A percentile compares a stretch with the other conserved stretches of the same genome.
These are phyloP conservation scores for Xylaria sp. DNA, from an alignment of 2,329 filamentous ascomycete species.

Conservation along the genomic window DNA sequence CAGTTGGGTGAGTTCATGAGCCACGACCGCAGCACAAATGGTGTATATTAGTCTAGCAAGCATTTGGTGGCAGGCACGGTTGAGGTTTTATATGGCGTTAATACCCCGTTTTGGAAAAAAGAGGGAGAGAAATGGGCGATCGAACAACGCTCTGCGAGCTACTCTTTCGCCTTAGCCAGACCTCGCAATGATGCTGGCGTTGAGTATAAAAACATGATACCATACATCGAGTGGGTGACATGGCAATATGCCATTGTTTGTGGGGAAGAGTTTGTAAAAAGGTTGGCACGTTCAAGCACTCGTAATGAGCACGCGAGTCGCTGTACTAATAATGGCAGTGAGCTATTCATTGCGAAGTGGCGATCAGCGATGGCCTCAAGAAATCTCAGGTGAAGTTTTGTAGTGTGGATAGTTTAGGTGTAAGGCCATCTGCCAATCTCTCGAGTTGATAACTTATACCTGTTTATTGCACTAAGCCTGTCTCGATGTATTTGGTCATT, in stretches of 20 bases:
- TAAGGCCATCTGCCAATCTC: background rate
- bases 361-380: background rate
- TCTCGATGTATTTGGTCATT: background rate
- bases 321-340: background rate
- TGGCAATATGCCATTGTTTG: background rate
- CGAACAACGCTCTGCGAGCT: background rate
- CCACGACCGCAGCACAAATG: constrained; percentile 45
- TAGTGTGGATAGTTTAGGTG: background rate
- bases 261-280: background rate
- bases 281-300: background rate
- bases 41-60: constrained; percentile 45
- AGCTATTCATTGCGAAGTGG: background rate
- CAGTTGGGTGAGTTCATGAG: constrained; percentile 62
- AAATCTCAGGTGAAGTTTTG: background rate
- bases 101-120: constrained; percentile 44
- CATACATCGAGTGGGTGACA: background rate
- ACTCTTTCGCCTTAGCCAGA: background rate
- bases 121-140: constrained; percentile 2
- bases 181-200: background rate
- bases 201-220: background rate
- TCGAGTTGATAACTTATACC: background rate
- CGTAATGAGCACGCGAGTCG: background rate
- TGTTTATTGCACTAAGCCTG: background rate
- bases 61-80: constrained; percentile 28
- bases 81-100: constrained; percentile 37